phyloP scores from a whole-genome alignment of 1,139 yeast species.

The Saccharomyces hybrid region DNA sequence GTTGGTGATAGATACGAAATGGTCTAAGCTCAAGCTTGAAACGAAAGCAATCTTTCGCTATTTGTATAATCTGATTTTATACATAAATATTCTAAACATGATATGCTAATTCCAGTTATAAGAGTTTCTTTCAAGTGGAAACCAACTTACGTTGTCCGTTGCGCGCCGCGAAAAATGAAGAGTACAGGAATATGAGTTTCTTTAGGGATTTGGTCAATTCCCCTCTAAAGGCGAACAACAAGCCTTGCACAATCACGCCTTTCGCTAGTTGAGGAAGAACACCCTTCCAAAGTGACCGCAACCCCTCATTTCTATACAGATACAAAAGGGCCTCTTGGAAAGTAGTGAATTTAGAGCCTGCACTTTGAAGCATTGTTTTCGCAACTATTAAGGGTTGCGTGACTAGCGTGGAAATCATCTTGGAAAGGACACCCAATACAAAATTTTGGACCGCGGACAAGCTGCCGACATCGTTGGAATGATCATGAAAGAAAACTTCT shows the following conservation, averaged over 20 bases:
- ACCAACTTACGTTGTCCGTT: neutral
- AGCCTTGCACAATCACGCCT: constrained; percentile 81
- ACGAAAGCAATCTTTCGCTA: neutral
- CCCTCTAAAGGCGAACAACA: constrained; percentile 76
- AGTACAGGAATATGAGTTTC: constrained; percentile 9
- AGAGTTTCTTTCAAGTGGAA: neutral
- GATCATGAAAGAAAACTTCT: constrained; percentile 38
- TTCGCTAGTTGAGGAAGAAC: constrained; percentile 72
- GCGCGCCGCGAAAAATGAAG: neutral
- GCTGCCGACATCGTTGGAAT: constrained; percentile 8
- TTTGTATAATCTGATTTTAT: neutral
- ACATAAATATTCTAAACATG: neutral
- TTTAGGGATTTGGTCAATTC: constrained; percentile 40
- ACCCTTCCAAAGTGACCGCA: constrained; percentile 64
- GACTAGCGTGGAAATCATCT: constrained; percentile 68
- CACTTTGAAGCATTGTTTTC: constrained; percentile 71
- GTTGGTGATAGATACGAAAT: constrained; percentile 46
- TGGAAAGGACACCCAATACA: constrained; percentile 68
- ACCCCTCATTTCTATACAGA: constrained; percentile 45
- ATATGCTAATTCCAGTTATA: neutral
- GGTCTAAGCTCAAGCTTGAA: constrained; percentile 6
- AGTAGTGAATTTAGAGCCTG: constrained; percentile 36
- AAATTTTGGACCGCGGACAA: constrained; percentile 64
- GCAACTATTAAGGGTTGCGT: constrained; percentile 85
- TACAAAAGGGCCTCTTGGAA: constrained; percentile 50